These are phyloP conservation scores for Tolypocladium album DNA, from an alignment of 2,329 filamentous ascomycete genomes.

Conservation along the genomic window DNA sequence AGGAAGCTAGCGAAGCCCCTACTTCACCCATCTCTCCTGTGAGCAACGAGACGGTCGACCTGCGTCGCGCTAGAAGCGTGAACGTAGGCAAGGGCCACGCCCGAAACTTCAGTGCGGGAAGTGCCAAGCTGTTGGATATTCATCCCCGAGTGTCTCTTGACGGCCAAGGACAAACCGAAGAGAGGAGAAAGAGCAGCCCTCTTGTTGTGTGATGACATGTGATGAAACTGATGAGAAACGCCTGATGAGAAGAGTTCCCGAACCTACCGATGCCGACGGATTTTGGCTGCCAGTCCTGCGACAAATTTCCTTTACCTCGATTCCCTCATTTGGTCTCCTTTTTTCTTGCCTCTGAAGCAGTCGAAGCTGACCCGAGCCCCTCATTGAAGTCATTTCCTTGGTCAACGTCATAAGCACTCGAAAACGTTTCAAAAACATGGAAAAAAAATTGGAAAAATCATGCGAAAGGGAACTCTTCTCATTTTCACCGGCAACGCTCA, in stretches of 20 bases:
- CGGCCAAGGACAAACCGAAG: not conserved
- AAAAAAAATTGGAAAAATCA: slow-evolving; percentile 10
- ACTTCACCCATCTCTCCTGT: slow-evolving; percentile 15
- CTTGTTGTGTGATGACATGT: not conserved
- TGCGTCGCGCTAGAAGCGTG: slow-evolving; percentile 60
- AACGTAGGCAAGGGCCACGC: slow-evolving; percentile 55
- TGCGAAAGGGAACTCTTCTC: slow-evolving; percentile 1
- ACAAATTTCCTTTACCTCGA: slow-evolving; percentile 3
- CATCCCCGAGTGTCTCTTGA: slow-evolving; percentile 44
- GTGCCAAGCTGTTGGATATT: slow-evolving; percentile 63
- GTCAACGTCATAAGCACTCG: slow-evolving; percentile 3
- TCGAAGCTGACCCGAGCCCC: slow-evolving; percentile 18
- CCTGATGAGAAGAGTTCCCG: slow-evolving; percentile 14
- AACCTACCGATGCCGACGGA: slow-evolving; percentile 1
- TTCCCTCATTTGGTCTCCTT: slow-evolving; percentile 2
- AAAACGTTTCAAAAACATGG: not conserved
- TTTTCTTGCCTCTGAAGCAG: not conserved
- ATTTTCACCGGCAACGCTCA: not conserved
- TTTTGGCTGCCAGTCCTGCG: slow-evolving; percentile 1
- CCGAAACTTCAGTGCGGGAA: slow-evolving; percentile 66
- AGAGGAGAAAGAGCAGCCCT: not conserved
- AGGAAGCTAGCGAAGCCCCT: slow-evolving; percentile 16
- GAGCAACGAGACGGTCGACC: slow-evolving; percentile 24
- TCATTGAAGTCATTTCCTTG: slow-evolving; percentile 20
- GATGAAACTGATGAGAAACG: slow-evolving; percentile 13